Base-by-base conservation (phyloP, 805 yeast species). In the Candida loeiensis region DNA sequence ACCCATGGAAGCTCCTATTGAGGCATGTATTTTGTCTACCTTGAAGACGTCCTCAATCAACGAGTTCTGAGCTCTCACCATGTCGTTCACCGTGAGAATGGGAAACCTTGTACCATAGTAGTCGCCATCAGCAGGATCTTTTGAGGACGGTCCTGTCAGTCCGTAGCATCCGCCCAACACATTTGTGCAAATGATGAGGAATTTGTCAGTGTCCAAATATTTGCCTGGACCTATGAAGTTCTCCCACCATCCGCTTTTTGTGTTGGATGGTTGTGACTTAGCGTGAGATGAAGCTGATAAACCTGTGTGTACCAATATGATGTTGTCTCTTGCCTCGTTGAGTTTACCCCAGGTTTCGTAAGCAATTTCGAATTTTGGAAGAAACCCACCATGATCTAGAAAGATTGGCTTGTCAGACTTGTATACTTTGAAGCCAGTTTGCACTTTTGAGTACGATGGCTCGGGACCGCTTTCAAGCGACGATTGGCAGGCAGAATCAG, bases 101-200 rank as follows among this genome's bases (percentile, higher is more conserved):
- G 97, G 97, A 60, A 90, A 90, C 25, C 89, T 67, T 0, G 97
- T 88, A 3, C 88, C 96, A 59, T 87, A 90, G 35, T 79, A 70
- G 41, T 75, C 66, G 17, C 66, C 63, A 46, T 79, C 81, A 2
- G 80, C 76, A 1, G 95, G 95, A 51, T 86, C 87, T 8, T 69
- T 59, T 0, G 93, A 80, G 2, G 91, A 79, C 1, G 97, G 97
- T 0, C 97, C 97, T 0, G 97, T 89, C 5, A 95, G 83, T 2
- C 97, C 97, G 59, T 83, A 90, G 61, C 97, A 90, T 1, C 97
- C 96, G 4, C 96, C 97, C 31, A 90, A 69, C 4, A 88, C 95
- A 57, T 90, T 90, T 1, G 96, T 85, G 63, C 97, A 90, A 6
- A 90, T 77, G 4, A 90, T 77, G 56, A 87, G 87, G 61, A 74